Conservation (phyloP, 2,329 filamentous ascomycete species). For the Fusarium virguliforme region DNA sequence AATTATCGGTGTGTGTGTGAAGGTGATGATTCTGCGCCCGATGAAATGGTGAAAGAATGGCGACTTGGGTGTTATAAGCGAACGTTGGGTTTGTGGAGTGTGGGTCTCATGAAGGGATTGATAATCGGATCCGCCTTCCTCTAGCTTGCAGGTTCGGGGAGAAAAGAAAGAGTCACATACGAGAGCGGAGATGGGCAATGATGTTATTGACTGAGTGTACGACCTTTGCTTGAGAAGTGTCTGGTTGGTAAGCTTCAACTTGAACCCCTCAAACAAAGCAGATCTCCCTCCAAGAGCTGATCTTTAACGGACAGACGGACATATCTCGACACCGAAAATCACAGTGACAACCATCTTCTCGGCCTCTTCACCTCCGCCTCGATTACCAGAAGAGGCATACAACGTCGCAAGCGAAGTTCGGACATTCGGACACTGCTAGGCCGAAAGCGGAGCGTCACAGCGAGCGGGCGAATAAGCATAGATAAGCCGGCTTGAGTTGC, state of each 20-base stretch:
- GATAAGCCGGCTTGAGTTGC: slow-evolving; percentile 11
- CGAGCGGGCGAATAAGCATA: slow-evolving; percentile 6
- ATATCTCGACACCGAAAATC: neutral
- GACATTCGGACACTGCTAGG: neutral
- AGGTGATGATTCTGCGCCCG: neutral
- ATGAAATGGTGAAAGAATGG: neutral
- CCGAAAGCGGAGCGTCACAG: slow-evolving; percentile 3
- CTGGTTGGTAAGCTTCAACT: neutral
- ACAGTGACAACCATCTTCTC: neutral
- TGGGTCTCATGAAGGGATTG: slow-evolving; percentile 11
- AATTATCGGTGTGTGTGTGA: neutral
- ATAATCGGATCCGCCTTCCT: slow-evolving; percentile 1
- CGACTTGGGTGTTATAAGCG: slow-evolving; percentile 7
- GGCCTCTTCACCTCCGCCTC: neutral
- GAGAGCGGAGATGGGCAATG: neutral
- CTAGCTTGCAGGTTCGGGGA: neutral
- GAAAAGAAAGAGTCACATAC: neutral
- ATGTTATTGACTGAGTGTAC: slow-evolving; percentile 5
- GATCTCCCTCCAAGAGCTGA: neutral
- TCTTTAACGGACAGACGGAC: neutral
- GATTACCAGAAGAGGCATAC: neutral
- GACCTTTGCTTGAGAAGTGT: neutral
- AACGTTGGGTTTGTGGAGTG: slow-evolving; percentile 5
- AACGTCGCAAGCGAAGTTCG: neutral
- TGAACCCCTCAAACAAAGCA: neutral